Evolutionary conservation across 1,139 yeast genomes (phyloP), one percentile per base, ranked within the genome.

Genomic region (Yamadazyma sp.): DNA sequence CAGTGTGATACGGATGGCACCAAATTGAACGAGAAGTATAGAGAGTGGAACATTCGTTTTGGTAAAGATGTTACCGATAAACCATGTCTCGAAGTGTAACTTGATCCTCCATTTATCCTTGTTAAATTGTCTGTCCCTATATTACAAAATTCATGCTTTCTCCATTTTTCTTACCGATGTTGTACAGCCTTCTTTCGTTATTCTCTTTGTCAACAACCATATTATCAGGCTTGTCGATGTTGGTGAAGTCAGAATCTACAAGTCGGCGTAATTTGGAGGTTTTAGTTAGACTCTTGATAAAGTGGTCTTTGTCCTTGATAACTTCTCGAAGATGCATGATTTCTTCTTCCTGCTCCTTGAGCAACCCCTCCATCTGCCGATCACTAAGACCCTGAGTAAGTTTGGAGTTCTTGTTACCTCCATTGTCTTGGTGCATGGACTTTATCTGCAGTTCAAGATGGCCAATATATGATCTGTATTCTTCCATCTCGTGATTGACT

Each of bases 271-370:
- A 61, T 45, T 78, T 67, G 27, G 77, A 69, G 1, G 83, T 76
- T 40, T 81, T 76, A 31, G 82, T 79, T 34, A 89, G 66, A 8
- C 94, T 89, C 45, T 77, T 77, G 40, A 89, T 86, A 45, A 89
- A 81, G 36, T 82, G 82, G 50, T 88, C 95, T 57, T 88, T 89
- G 49, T 72, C 78, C 38, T 75, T 73, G 37, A 86, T 60, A 35
- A 76, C 69, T 43, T 78, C 84, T 51, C 75, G 75, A 50, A 89
- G 65, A 40, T 81, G 87, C 35, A 66, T 56, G 9, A 88, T 78
- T 55, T 86, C 95, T 37, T 80, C 89, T 44, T 77, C 82, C 48
- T 84, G 83, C 29, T 82, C 89, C 42, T 70, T 70, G 42, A 82
- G 46, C 2, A 46, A 38, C 1, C 47, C 36, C 22, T 44, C 49